Conservation (phyloP, 2,329 filamentous ascomycete genomes). For the Xenoacremonium recifei region DNA sequence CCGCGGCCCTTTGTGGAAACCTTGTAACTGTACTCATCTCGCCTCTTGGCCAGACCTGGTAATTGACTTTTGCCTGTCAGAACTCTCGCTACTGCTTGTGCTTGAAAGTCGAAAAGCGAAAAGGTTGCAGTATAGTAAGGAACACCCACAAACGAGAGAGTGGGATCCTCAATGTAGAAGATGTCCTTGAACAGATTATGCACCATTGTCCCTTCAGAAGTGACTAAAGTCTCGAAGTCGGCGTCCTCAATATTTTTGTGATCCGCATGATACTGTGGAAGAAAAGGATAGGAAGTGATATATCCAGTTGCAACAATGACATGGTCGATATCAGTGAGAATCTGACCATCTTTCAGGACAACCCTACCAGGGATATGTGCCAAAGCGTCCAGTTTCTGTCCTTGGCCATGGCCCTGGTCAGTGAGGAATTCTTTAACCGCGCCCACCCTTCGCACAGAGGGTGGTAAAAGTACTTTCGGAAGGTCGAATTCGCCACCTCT, state of each 20-base stretch:
- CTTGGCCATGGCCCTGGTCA: constrained; percentile 20
- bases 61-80: constrained; percentile 45
- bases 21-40: constrained; percentile 21
- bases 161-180: constrained; percentile 68
- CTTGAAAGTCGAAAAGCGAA: constrained; percentile 69
- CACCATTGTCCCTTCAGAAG: constrained; percentile 56
- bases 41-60: constrained; percentile 1
- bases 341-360: constrained; percentile 50
- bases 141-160: constrained; percentile 61
- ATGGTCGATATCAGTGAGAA: constrained; percentile 55
- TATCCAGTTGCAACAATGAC: constrained; percentile 70
- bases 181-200: constrained; percentile 72
- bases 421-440: constrained; percentile 46
- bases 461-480: constrained; percentile 50
- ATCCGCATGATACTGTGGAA: constrained; percentile 46
- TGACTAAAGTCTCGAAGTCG: constrained; percentile 55
- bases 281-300: constrained; percentile 64
- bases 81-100: constrained; percentile 57
- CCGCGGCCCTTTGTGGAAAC: constrained; percentile 17
- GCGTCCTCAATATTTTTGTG: constrained; percentile 42
- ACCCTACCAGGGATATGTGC: constrained; percentile 48
- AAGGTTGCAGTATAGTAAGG: constrained; percentile 68
- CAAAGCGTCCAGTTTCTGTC: constrained; percentile 10
- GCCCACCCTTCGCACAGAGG: constrained; percentile 49
- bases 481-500: constrained; percentile 59